These are phyloP conservation scores for Ophiostoma himal-ulmi DNA, from an alignment of 2,329 filamentous ascomycete genomes.

Conservation along the genomic window DNA sequence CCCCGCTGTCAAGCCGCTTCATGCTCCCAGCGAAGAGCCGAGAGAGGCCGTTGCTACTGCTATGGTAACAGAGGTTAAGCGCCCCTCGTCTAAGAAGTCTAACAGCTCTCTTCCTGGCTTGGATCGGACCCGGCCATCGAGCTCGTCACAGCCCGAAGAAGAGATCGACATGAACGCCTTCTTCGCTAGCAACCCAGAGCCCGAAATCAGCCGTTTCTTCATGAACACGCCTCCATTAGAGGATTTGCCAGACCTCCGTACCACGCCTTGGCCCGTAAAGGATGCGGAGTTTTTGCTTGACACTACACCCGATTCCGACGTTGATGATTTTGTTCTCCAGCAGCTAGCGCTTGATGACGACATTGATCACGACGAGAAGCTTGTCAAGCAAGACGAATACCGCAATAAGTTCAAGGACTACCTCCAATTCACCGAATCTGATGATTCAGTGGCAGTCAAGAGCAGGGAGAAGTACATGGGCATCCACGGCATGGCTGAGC, in stretches of 20 bases:
- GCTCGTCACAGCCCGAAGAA: constrained; percentile 46
- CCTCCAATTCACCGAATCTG: constrained; percentile 51
- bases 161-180: constrained; percentile 40
- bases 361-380: constrained; percentile 37
- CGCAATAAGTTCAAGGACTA: constrained; percentile 46
- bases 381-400: constrained; percentile 39
- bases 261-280: constrained; percentile 42
- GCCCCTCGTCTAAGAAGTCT: neutral
- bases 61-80: neutral
- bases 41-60: neutral
- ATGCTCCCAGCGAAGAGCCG: neutral
- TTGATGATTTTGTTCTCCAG: constrained; percentile 44
- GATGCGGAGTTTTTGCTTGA: constrained; percentile 42
- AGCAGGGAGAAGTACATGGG: constrained; percentile 49
- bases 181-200: constrained; percentile 32
- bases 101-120: constrained; percentile 22
- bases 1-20: neutral
- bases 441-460: constrained; percentile 49
- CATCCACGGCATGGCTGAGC: constrained; percentile 35
- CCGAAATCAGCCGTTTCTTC: constrained; percentile 45
- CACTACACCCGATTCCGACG: constrained; percentile 36
- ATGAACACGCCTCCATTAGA: constrained; percentile 52
- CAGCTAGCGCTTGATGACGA: constrained; percentile 41
- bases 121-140: constrained; percentile 34
- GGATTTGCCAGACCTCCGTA: constrained; percentile 45